Conservation (phyloP, 1,284 basidiomycete species). For the Apiotrichum siamense region DNA sequence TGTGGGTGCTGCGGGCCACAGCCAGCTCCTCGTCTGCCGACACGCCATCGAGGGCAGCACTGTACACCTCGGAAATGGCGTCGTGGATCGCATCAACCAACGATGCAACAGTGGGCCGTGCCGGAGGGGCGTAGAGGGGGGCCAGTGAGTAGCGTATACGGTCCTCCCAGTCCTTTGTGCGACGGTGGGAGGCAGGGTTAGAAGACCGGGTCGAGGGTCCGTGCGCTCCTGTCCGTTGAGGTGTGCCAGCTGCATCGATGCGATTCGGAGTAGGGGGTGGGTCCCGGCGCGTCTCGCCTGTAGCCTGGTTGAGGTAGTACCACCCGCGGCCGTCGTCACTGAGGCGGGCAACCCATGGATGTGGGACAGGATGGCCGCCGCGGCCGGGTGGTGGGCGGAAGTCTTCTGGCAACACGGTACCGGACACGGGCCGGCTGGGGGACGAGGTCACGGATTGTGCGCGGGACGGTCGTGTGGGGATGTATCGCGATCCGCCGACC, state of each 20-base stretch:
- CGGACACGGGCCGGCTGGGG: not conserved
- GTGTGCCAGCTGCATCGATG: not conserved
- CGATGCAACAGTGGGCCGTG: conserved; percentile 19
- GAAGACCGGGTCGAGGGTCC: not conserved
- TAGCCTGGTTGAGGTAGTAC: conserved; percentile 69
- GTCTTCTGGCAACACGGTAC: conserved; percentile 8
- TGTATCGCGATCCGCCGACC: not conserved
- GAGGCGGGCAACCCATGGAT: conserved; percentile 70
- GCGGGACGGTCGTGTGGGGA: not conserved
- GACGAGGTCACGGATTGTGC: not conserved
- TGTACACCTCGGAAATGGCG: conserved; percentile 34
- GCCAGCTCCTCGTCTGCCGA: conserved; percentile 39
- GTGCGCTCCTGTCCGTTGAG: conserved; percentile 1
- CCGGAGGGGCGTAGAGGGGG: conserved; percentile 5
- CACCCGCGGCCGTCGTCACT: conserved; percentile 78
- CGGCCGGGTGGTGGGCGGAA: conserved; percentile 44
- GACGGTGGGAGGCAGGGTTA: not conserved
- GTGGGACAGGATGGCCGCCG: conserved; percentile 55
- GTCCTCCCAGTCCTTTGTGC: conserved; percentile 15
- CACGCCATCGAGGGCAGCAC: conserved; percentile 35
- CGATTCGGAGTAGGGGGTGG: conserved; percentile 11
- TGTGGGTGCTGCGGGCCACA: conserved; percentile 25
- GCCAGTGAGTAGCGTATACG: conserved; percentile 18
- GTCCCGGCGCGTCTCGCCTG: conserved; percentile 58
- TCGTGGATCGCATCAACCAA: conserved; percentile 33